These are phyloP conservation scores for Yamadazyma ubonensis DNA, from an alignment of 805 yeast genomes.

Conservation along the genomic window DNA sequence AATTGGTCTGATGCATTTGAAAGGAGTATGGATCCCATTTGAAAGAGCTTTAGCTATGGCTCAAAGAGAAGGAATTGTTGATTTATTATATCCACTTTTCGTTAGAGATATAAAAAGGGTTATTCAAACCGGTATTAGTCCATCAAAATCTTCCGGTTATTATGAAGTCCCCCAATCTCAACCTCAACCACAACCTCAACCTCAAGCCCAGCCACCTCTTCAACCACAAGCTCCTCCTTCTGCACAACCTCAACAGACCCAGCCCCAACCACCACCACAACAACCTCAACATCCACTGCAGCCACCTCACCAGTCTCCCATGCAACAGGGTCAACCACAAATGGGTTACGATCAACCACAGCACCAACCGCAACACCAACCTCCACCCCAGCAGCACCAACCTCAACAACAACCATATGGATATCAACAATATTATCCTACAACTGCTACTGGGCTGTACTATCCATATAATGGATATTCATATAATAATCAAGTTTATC, in stretches of 20 bases:
- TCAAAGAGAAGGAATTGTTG: conserved; percentile 71
- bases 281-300: conserved; percentile 7
- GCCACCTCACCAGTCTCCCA: neutral
- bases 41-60: conserved; percentile 82
- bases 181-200: conserved; percentile 5
- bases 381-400: conserved; percentile 7
- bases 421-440: conserved; percentile 26
- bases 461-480: conserved; percentile 19
- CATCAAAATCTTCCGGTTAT: conserved; percentile 21
- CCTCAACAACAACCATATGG: conserved; percentile 20
- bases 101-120: conserved; percentile 70
- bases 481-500: conserved; percentile 15
- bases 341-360: conserved; percentile 14
- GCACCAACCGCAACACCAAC: neutral
- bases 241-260: neutral
- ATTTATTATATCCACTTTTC: conserved; percentile 63
- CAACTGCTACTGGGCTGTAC: conserved; percentile 18
- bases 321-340: conserved; percentile 5
- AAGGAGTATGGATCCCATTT: conserved; percentile 90
- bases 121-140: conserved; percentile 46
- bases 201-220: conserved; percentile 1
- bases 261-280: conserved; percentile 3
- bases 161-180: conserved; percentile 11
- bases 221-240: conserved; percentile 1
- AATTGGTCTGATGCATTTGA: conserved; percentile 83